Conservation (phyloP, 208 protist genomes). For the Wallacemonas rigidus region DNA sequence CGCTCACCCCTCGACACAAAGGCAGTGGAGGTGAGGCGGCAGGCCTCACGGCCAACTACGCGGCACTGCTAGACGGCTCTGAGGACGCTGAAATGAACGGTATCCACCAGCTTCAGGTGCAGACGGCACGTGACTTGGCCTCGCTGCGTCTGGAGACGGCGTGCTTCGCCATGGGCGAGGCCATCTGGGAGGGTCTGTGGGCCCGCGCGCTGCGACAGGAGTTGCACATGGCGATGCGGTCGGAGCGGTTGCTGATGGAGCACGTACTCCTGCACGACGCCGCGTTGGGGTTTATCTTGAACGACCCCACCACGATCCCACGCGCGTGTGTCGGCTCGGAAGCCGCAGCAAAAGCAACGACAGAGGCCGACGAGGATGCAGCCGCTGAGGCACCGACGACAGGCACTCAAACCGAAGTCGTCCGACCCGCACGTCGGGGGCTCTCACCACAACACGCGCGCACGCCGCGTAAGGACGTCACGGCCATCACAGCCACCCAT, state of each 20-base stretch:
- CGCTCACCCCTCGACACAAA: slow-evolving; percentile 3
- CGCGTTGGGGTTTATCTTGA: slow-evolving; percentile 43
- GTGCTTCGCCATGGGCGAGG: slow-evolving; percentile 68
- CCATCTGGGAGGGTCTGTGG: slow-evolving; percentile 85
- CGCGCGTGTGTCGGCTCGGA: neutral
- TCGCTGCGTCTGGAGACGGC: slow-evolving; percentile 69
- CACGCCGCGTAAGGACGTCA: too few species aligned
- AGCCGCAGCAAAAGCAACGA: neutral
- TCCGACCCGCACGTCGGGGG: too few species aligned
- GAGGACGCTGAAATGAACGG: slow-evolving; percentile 66
- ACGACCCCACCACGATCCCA: neutral
- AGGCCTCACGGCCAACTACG: slow-evolving; percentile 20
- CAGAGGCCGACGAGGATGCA: neutral
- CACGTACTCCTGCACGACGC: slow-evolving; percentile 55
- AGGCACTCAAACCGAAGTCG: too few species aligned
- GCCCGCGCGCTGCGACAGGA: slow-evolving; percentile 80
- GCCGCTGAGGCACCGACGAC: too few species aligned
- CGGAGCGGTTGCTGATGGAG: slow-evolving; percentile 72
- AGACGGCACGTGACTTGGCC: slow-evolving; percentile 70
- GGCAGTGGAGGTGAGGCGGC: slow-evolving; percentile 20
- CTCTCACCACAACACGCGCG: too few species aligned
- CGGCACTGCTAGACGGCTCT: slow-evolving; percentile 22
- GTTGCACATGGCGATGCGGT: slow-evolving; percentile 54
- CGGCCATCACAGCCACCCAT: too few species aligned
- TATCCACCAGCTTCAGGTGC: slow-evolving; percentile 67